Base-by-base conservation (phyloP, 192 early-diverging fungal species). In the Coemansia sp. region DNA sequence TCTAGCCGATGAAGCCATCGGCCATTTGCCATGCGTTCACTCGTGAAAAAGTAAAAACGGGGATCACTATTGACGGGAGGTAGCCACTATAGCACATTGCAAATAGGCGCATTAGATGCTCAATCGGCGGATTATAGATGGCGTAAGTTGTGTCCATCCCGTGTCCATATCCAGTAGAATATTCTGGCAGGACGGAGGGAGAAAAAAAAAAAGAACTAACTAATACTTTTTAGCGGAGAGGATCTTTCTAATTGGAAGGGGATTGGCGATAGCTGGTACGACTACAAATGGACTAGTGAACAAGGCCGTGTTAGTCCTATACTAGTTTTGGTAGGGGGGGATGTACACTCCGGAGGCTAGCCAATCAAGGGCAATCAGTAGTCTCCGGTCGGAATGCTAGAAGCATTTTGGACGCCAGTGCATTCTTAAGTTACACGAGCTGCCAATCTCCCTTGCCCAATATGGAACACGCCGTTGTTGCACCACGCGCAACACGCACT, bases 401-500 rank as follows among this genome's bases (percentile, higher is more conserved):
- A 36, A 60, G 33, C 57, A 60, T 55, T 50, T 8, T 20, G 18
- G 16, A 38, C 36, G 36, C 20, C 2, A 20, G 53, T 24, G 27
- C 53, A 31, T 36, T 60, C 57, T 36, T 8, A 15, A 34, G 57
- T 60, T 60, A 60, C 57, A 60, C 57, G 29, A 60, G 15, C 16
- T 1, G 57, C 29, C 57, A 36, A 60, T 60, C 57, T 34, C 31
- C 3, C 57, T 60, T 16, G 15, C 20, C 49, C 49, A 55, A 31
- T 27, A n/a, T 12, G 53, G 53, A 55, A 15, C 57, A 18, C 4
- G 57, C 57, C 57, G 57, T 18, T 60, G 57, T 60, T 16, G 57
- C 29, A 60, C 57, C 57, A 60, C 57, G 57, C 57, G 57, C 57
- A 60, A 60, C 57, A 60, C 31, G 53, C 33, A 60, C 57, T 60